Base-by-base conservation (phyloP, 2,329 filamentous ascomycete species). In the Ilyonectria robusta region DNA sequence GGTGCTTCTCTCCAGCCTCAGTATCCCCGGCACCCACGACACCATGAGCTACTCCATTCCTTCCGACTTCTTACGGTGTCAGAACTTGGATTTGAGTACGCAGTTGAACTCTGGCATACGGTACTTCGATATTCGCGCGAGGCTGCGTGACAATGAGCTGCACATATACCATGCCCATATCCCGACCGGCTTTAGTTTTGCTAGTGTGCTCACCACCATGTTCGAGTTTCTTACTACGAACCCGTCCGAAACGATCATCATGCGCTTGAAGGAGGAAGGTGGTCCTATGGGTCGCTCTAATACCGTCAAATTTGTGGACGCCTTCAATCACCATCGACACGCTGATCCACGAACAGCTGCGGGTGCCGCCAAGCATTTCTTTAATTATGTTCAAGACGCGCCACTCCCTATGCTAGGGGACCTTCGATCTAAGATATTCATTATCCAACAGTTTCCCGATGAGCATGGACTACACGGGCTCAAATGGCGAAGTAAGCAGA, bases 1-100 rank as follows among this genome's bases (percentile, higher is more conserved):
- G 23, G 76, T 79, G 44, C 78, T 76, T 48, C 75, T 87, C 29
- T 79, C 83, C 29, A 80, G 76, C 56, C 79, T 87, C 46, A 85
- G 84, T 47, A 82, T 87, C 65, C 86, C 85, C 0, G 86, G 86
- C 31, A 87, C 85, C 2, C 85, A 87, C 77, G 85, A 87, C 74
- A 86, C 85, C 23, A 83, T 87, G 82, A 87, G 85, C 19, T 84
- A 83, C 69, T 73, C 77, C 48, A 77, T 85, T 63, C 69, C 65
- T 33, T 70, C 75, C 47, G 76, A 79, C 65, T 62, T 65, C 6
- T 80, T 82, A 54, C 81, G 84, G 72, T 86, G 84, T 72, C 86
- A 87, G 76, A 86, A 85, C 71, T 79, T 79, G 69, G 80, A 81
- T 68, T 78, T 87, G n/a, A 70, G 65, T 11, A 78, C 77, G 15